These are phyloP conservation scores for Penicillium flavigenum DNA, from an alignment of 495 filamentous ascomycete genomes.

Conservation along the genomic window DNA sequence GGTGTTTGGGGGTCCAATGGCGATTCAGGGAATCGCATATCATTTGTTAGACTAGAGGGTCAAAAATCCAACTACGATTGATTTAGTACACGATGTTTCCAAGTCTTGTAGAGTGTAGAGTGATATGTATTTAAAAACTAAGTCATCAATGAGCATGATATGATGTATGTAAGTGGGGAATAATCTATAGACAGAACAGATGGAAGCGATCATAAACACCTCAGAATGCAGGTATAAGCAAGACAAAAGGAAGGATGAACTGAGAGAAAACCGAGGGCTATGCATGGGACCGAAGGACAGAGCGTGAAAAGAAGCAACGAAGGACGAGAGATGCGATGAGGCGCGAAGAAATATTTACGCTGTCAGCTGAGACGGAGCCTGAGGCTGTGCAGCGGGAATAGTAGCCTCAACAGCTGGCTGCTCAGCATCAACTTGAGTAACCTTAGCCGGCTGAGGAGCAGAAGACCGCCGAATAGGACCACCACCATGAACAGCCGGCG, in stretches of 20 bases:
- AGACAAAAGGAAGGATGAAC: background rate
- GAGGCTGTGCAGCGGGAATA: constrained; percentile 22
- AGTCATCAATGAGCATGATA: background rate
- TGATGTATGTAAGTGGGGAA: constrained; percentile 6
- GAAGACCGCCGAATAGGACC: constrained; percentile 46
- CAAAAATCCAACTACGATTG: constrained; percentile 1
- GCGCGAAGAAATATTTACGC: constrained; percentile 17
- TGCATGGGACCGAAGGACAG: constrained; percentile 19
- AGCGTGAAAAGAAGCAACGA: constrained; percentile 4
- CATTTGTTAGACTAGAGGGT: constrained; percentile 7
- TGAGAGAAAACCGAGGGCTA: constrained; percentile 23
- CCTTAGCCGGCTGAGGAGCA: constrained; percentile 30
- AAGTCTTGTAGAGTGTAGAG: background rate
- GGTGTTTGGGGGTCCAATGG: constrained; percentile 12
- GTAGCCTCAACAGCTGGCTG: constrained; percentile 22
- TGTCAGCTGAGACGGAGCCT: constrained; percentile 27
- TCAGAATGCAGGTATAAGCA: constrained; percentile 16
- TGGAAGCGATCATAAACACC: constrained; percentile 6
- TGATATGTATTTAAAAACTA: background rate
- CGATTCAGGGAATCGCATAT: constrained; percentile 2
- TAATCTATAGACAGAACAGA: constrained; percentile 15
- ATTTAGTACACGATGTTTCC: background rate
- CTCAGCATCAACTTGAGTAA: constrained; percentile 22
- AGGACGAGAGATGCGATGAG: background rate
- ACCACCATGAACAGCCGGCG: constrained; percentile 24